Percentiles rank a stretch among this genome's conserved stretches.
phyloP scores from a whole-genome alignment of 495 filamentous ascomycete genomes.

The Venustampulla echinocandica region DNA sequence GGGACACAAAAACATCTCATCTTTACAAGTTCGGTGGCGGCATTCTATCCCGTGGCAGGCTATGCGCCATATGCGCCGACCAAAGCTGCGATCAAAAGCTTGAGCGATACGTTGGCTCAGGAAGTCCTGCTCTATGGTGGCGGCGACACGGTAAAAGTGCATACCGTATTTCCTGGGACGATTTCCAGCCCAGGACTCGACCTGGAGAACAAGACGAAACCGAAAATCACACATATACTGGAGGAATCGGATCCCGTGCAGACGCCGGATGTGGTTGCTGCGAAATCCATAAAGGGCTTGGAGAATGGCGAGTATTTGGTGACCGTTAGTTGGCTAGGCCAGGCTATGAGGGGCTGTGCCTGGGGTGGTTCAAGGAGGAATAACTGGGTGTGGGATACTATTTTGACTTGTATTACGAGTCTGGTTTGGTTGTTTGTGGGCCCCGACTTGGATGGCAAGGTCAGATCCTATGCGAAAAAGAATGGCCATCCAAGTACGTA shows the following conservation, averaged over 20 bases:
- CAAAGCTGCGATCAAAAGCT: constrained; percentile 75
- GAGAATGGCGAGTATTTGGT: constrained; percentile 76
- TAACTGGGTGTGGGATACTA: constrained; percentile 51
- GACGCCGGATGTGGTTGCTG: constrained; percentile 68
- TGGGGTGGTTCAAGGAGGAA: constrained; percentile 52
- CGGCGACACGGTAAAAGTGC: constrained; percentile 59
- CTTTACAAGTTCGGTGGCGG: constrained; percentile 72
- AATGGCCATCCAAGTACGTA: constrained; percentile 44
- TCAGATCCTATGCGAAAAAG: constrained; percentile 48
- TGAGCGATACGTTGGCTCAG: constrained; percentile 74
- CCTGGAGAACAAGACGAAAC: constrained; percentile 73
- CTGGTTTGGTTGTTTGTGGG: constrained; percentile 54
- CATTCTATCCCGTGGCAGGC: constrained; percentile 70
- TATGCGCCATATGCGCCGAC: constrained; percentile 78
- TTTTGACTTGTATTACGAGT: constrained; percentile 46
- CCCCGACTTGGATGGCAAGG: constrained; percentile 49
- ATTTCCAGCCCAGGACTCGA: constrained; percentile 71
- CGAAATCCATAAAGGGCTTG: constrained; percentile 56
- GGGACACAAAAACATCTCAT: constrained; percentile 63
- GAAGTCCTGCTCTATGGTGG: constrained; percentile 70
- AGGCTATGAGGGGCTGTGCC: constrained; percentile 53
- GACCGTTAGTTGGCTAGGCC: constrained; percentile 58
- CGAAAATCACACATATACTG: constrained; percentile 66
- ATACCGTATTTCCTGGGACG: constrained; percentile 76
- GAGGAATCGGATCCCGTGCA: constrained; percentile 77